Conservation (phyloP, 371 early-diverging fungal genomes). For the Mortierella sp. region DNA sequence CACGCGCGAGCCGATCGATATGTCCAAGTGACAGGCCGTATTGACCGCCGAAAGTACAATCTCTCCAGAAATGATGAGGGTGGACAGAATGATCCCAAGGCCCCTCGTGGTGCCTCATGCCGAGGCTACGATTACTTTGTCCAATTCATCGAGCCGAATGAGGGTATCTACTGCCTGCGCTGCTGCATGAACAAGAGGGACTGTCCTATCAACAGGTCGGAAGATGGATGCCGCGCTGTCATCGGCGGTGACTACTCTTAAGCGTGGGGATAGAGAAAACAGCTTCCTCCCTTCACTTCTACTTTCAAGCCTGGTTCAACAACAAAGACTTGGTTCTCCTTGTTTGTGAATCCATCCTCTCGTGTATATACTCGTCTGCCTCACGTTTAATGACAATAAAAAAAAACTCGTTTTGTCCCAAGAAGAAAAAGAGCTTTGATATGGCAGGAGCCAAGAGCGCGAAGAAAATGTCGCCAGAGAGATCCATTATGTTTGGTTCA, state of each 20-base stretch:
- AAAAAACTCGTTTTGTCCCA: too few relatives aligned
- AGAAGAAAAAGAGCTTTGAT: too few relatives aligned
- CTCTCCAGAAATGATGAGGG: slow-evolving; percentile 61
- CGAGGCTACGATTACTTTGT: slow-evolving; percentile 65
- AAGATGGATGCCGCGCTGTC: slow-evolving; percentile 40
- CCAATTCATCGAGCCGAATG: slow-evolving; percentile 64
- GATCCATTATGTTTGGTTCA: too few relatives aligned
- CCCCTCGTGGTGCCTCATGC: slow-evolving; percentile 61
- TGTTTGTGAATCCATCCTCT: too few relatives aligned
- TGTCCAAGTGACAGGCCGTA: slow-evolving; percentile 68
- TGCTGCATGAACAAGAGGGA: slow-evolving; percentile 62
- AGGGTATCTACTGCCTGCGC: slow-evolving; percentile 65
- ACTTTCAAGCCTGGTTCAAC: too few relatives aligned
- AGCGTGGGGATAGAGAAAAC: too few relatives aligned
- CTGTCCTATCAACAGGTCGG: slow-evolving; percentile 48
- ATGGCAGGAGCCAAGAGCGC: too few relatives aligned
- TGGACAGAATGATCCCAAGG: slow-evolving; percentile 65
- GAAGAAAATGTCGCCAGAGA: too few relatives aligned
- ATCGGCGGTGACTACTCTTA: slow-evolving; percentile 38
- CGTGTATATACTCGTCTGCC: too few relatives aligned
- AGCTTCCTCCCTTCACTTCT: too few relatives aligned
- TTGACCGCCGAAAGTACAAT: slow-evolving; percentile 62
- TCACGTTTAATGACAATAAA: too few relatives aligned
- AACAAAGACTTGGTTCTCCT: too few relatives aligned
- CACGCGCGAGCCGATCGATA: slow-evolving; percentile 51